Evolutionary conservation across 306 rosid genomes (phyloP), one percentile per base, ranked within the genome.

Genomic region (Astragalus glycyphyllos): DNA sequence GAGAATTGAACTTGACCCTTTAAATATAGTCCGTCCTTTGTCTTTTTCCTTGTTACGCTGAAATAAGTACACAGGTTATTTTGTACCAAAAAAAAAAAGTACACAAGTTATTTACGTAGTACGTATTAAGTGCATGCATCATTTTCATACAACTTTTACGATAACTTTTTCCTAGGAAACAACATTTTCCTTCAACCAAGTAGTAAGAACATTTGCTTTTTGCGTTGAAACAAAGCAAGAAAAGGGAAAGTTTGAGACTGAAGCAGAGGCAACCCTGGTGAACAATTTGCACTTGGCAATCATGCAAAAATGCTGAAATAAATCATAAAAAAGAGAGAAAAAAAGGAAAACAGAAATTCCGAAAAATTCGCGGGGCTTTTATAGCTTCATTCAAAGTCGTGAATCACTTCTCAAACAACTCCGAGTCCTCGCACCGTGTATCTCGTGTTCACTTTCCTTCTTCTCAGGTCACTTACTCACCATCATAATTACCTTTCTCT

Each of bases 311-410:
- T 46, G 51, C 13, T n/a, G 17, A 46, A 46, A 46, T 46, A 44
- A 35, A 35, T 35, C 40, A 0, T n/a, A n/a, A n/a, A 35, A 8
- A 35, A 35, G 40, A 35, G 40, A 7, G 8, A 48, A 48, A 48
- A 11, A 48, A 1, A 13, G 6, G n/a, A n/a, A 61, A 11, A 6
- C 10, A 40, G 29, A 35, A 37, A 14, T 15, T 60, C 29, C 47
- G 58, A 71, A 63, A 31, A 71, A 58, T 16, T 40, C 69, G 68
- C 76, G 58, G 48, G 46, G 8, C 50, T 34, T 3, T 8, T 8
- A 59, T 58, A 59, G 76, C 68, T 72, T 72, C 15, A 34, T 58
- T 45, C 13, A 72, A 71, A 72, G 38, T 15, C 29, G 61, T 6
- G 49, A 42, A 14, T 14, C 10, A 12, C 11, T 23, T 23, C 29